Evolutionary conservation across 345 rosid genomes (phyloP).

Genomic region (Diplotaxis tenuifolia): DNA sequence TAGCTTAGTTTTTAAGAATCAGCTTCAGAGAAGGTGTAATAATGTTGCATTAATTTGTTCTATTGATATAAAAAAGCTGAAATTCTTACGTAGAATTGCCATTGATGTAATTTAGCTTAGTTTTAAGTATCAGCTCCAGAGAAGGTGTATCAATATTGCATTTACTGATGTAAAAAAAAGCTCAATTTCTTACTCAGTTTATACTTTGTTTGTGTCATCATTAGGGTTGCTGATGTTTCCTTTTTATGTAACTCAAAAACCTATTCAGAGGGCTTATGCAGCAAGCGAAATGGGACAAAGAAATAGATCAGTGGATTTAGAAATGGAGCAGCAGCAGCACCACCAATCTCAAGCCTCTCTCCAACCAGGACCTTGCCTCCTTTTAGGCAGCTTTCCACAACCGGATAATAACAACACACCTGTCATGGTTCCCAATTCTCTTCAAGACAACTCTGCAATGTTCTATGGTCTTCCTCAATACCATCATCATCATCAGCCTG

Average conservation of each 20-base stretch:
- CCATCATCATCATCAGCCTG: slow-evolving; percentile 50
- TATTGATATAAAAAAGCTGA: background rate
- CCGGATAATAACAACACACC: slow-evolving; percentile 46
- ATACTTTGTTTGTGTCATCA: background rate
- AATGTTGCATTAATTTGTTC: too few species aligned
- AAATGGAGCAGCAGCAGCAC: slow-evolving; percentile 52
- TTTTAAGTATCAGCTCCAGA: background rate
- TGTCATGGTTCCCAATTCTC: slow-evolving; percentile 45
- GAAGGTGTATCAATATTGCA: slow-evolving; percentile 3
- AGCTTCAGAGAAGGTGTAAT: too few species aligned
- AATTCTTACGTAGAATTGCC: background rate
- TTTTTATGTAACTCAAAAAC: background rate
- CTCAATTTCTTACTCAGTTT: background rate
- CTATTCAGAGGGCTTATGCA: slow-evolving; percentile 34
- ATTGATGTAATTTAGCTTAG: background rate
- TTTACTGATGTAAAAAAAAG: background rate
- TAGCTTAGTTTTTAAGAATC: too few species aligned
- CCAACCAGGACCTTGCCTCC: slow-evolving; percentile 52
- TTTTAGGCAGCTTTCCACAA: slow-evolving; percentile 47
- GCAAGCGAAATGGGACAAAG: slow-evolving; percentile 67
- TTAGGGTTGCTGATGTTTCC: slow-evolving; percentile 10
- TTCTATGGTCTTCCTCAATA: slow-evolving; percentile 58
- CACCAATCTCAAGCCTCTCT: slow-evolving; percentile 43
- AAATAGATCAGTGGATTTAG: slow-evolving; percentile 55
- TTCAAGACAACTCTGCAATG: slow-evolving; percentile 44